phyloP scores from a whole-genome alignment of 1,284 basidiomycete species.

The Microstroma glucosiphilum region DNA sequence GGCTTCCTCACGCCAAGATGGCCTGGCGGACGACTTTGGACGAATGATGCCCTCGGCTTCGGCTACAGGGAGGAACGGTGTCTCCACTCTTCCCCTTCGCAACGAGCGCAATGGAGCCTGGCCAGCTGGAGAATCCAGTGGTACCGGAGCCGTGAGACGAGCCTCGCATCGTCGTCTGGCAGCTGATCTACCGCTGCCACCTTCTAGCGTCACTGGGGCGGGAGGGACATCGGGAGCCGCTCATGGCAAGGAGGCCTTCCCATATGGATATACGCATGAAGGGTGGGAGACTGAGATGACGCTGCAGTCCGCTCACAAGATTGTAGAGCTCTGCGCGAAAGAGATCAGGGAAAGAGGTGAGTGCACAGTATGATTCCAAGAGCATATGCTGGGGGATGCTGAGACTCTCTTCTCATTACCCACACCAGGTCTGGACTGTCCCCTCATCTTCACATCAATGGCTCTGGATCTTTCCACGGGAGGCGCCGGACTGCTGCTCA shows the following conservation, averaged over 20 bases:
- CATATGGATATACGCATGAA: conserved; percentile 39
- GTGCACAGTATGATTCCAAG: not conserved
- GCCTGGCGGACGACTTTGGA: not conserved
- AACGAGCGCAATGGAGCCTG: not conserved
- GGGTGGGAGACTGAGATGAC: conserved; percentile 37
- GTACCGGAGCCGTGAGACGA: not conserved
- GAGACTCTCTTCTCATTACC: not conserved
- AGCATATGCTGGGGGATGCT: not conserved
- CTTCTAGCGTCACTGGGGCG: not conserved
- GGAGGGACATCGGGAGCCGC: not conserved
- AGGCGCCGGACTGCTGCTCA: conserved; percentile 32
- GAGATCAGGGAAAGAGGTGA: conserved; percentile 36
- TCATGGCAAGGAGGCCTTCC: conserved; percentile 9
- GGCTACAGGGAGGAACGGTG: not conserved
- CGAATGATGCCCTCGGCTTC: not conserved
- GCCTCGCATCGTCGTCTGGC: not conserved
- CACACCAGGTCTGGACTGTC: conserved; percentile 34
- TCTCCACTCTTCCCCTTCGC: no score
- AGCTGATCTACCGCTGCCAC: not conserved
- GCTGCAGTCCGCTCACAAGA: conserved; percentile 18
- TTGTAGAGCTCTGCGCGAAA: conserved; percentile 31
- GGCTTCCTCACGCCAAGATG: not conserved
- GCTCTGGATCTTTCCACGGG: conserved; percentile 40
- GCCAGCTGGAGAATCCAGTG: not conserved
- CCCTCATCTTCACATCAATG: conserved; percentile 48